Evolutionary conservation across 1,284 basidiomycete species (phyloP).

Genomic region (Puccinia coronata): DNA sequence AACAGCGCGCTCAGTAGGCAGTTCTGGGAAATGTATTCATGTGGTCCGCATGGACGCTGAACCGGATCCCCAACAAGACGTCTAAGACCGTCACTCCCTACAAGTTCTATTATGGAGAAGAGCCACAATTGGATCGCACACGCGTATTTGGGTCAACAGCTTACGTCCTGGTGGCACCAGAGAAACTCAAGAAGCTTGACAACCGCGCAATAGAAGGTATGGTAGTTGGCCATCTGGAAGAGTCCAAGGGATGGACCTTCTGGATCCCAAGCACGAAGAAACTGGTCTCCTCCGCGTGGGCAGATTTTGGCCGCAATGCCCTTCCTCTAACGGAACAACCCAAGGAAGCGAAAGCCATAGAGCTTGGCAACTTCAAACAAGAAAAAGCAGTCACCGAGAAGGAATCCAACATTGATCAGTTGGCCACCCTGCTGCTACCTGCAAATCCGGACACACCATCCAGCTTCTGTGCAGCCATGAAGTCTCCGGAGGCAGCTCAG

Average conservation of each 20-base stretch:
- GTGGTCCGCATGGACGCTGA: not conserved
- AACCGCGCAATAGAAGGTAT: not conserved
- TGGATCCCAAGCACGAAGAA: not conserved
- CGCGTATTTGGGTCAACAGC: not conserved
- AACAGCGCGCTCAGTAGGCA: not conserved
- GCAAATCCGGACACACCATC: not conserved
- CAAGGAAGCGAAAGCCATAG: not conserved
- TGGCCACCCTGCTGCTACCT: not conserved
- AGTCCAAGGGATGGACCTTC: not conserved
- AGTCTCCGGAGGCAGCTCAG: not conserved
- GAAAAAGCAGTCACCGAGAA: too few relatives aligned
- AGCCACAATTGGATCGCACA: not conserved
- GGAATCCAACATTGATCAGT: too few relatives aligned
- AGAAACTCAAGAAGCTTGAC: slow-evolving; percentile 8
- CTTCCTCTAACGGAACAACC: not conserved
- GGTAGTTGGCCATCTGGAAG: not conserved
- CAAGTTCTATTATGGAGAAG: not conserved
- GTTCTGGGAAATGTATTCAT: not conserved
- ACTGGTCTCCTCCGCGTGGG: slow-evolving; percentile 3
- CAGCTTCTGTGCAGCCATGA: not conserved
- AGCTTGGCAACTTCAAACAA: too few relatives aligned
- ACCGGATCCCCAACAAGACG: not conserved
- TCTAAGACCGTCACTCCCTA: not conserved
- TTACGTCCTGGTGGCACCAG: not conserved
- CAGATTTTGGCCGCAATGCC: not conserved